Evolutionary conservation across 2,329 filamentous ascomycete species (phyloP), one percentile per base, ranked within the genome.

Genomic region (Monilinia aucupariae): DNA sequence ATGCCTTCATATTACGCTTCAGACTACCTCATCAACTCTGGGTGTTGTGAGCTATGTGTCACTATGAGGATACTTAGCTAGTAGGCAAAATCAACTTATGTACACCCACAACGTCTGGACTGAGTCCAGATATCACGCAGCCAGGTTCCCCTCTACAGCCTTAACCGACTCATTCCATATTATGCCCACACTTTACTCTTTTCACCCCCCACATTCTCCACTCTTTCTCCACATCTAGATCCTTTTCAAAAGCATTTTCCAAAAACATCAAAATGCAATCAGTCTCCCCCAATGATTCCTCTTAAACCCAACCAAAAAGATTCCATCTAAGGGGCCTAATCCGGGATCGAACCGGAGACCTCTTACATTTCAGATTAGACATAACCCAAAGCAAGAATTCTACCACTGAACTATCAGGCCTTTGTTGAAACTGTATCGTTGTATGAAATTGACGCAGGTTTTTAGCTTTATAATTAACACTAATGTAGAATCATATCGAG

Each of bases 301-400:
- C 27, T 30, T 30, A 30, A 39, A 4, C 12, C 5, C 8, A 32
- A 20, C 0, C 0, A 50, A 32, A 50, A 51, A 51, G 12, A 12
- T 15, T 10, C 4, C 7, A 9, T 6, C 4, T 6, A 30, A 51
- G 0, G 52, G 52, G 52, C 52, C 53, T 56, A 56, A 56, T 56
- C 53, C 53, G 53, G 53, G 53, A 45, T 56, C 27, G 53, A 56
- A 56, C 53, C 53, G 53, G 53, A 56, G 53, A 56, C 53, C 53
- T 56, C 53, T 56, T 56, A 56, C 53, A 56, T 0, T 45, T 45
- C 7, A 12, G 12, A 56, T 45, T 32, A 0, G 6, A 30, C 6
- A 9, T 0, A 45, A 56, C 53, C 53, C 53, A 56, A 56, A 56
- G 53, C 53, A 56, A 56, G 53, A 56, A 56, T 56, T 56, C 53